Evolutionary conservation across 1,284 basidiomycete genomes (phyloP), one percentile per base, ranked within the genome.

Genomic region (Leucoagaricus sp.): DNA sequence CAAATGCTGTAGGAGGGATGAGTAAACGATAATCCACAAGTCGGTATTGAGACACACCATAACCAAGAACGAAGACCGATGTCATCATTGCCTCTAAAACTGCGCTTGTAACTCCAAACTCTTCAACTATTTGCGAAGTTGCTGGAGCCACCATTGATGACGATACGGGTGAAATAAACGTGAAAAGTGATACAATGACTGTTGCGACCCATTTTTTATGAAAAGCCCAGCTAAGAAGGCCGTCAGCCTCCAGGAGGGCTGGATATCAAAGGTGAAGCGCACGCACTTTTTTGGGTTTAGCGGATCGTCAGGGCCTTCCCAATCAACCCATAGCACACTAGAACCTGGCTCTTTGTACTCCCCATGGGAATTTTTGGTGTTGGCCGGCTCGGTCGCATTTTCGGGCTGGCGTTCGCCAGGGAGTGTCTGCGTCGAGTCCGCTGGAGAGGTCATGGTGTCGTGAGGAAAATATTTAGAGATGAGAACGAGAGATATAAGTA

Each of bases 141-240:
- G 88, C 86, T 0, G 89, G 87, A 0, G 91, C 85, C 29, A 89
- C 77, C 82, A 91, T 88, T n/a, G 85, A 81, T 3, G 86, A 86
- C 1, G 86, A 83, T 3, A 87, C 76, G 0, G 86, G 85, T 7
- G 78, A 80, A 54, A 89, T 85, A 64, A 88, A 87, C 0, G 84
- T 86, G 67, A 85, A 86, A 0, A 80, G 75, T 6, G 84, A 87
- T 0, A 89, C 82, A 38, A 86, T 77, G 21, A 77, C 58, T 0
- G 84, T 86, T 0, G 85, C 83, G 1, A 77, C 76, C 82, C 86
- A 85, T 76, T 87, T 88, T 58, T 77, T 75, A 41, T 69, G 70
- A 58, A 74, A 78, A 0, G 74, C 64, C 88, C 89, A 91, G 69
- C 84, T 86, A 58, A n/a, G 48, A 25, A 17, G 15, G 13, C 41